Evolutionary conservation across 345 rosid genomes (phyloP).

Genomic region (Kernera saxatilis): DNA sequence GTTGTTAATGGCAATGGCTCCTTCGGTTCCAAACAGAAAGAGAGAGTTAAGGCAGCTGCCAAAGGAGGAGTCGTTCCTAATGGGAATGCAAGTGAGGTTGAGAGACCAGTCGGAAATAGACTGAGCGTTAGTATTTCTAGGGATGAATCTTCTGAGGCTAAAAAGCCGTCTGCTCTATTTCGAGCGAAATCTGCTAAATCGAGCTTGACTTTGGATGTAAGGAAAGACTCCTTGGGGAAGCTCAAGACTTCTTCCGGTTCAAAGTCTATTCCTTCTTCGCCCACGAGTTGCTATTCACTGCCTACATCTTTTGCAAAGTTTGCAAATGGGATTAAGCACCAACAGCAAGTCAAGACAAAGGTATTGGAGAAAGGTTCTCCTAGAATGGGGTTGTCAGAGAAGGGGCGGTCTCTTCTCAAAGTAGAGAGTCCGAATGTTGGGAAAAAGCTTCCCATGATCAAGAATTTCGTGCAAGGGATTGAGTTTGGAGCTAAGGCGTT

Average conservation of each 20-base stretch:
- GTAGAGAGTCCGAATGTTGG: slow-evolving; percentile 41
- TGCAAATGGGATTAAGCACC: slow-evolving; percentile 72
- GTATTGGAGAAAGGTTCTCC: slow-evolving; percentile 48
- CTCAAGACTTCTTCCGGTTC: slow-evolving; percentile 51
- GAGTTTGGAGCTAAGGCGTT: slow-evolving; percentile 88
- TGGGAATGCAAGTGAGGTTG: slow-evolving; percentile 40
- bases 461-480: slow-evolving; percentile 62
- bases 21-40: slow-evolving; percentile 31
- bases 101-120: slow-evolving; percentile 40
- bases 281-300: slow-evolving; percentile 79
- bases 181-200: slow-evolving; percentile 57
- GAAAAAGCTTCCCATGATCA: slow-evolving; percentile 54
- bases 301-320: slow-evolving; percentile 86
- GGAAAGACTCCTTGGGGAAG: slow-evolving; percentile 50
- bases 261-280: slow-evolving; percentile 80
- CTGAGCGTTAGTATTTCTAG: slow-evolving; percentile 40
- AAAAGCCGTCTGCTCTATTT: slow-evolving; percentile 26
- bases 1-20: background rate
- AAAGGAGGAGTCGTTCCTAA: slow-evolving; percentile 28
- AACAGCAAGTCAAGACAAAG: slow-evolving; percentile 46
- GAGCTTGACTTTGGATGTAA: slow-evolving; percentile 48
- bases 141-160: slow-evolving; percentile 45
- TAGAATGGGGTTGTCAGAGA: slow-evolving; percentile 46
- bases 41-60: slow-evolving; percentile 40
- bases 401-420: slow-evolving; percentile 41